A percentile compares a stretch with the other conserved stretches of the same genome.
These are phyloP conservation scores for Lactifluus rugatus DNA, from an alignment of 768 basidiomycete genomes.

Conservation along the genomic window DNA sequence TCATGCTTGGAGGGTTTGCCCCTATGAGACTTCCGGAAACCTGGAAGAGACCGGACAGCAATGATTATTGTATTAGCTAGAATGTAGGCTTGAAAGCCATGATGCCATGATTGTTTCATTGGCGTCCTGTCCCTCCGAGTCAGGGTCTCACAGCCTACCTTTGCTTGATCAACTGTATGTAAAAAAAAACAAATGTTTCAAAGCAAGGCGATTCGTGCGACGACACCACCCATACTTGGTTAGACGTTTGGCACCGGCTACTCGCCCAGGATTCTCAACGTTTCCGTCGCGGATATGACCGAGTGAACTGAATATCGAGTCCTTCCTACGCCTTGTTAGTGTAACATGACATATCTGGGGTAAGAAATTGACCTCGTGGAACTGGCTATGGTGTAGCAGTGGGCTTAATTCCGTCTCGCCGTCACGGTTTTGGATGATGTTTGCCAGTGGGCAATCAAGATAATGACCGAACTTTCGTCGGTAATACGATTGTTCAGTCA, in stretches of 20 bases:
- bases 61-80: neutral
- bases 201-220: neutral
- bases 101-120: neutral
- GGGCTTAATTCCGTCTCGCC: neutral
- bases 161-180: too few species aligned
- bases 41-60: neutral
- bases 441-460: too few species aligned
- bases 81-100: neutral
- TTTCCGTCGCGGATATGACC: neutral
- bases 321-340: neutral
- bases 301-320: too few species aligned
- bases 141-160: too few species aligned
- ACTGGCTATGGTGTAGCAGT: neutral
- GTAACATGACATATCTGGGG: neutral
- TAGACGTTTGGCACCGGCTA: neutral
- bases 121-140: too few species aligned
- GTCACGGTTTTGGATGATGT: too few species aligned
- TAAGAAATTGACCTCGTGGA: neutral
- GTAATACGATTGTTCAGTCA: too few species aligned
- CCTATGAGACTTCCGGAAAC: neutral
- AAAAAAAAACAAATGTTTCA: neutral
- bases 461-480: too few species aligned
- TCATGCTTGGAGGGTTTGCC: neutral
- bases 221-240: neutral
- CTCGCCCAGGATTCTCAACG: neutral